phyloP scores from a whole-genome alignment of 1,284 basidiomycete species.

The Pisolithus thermaeus region DNA sequence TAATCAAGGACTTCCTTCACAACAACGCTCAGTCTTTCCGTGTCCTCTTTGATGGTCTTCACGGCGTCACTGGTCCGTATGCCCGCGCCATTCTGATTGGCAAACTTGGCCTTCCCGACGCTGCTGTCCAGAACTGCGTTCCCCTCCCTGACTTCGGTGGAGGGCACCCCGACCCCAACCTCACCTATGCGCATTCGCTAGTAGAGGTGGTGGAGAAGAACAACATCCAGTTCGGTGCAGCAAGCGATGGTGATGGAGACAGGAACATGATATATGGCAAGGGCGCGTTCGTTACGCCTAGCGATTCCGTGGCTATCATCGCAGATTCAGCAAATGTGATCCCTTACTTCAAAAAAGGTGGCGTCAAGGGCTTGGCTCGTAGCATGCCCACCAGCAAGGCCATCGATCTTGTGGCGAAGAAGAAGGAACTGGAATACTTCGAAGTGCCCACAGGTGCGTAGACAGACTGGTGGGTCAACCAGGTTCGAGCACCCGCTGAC shows the following conservation, averaged over 20 bases:
- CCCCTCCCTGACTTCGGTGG: constrained; percentile 95
- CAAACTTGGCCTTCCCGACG: constrained; percentile 74
- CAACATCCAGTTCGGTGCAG: constrained; percentile 90
- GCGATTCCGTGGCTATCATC: constrained; percentile 97
- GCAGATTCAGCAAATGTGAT: constrained; percentile 96
- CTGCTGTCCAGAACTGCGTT: constrained; percentile 86
- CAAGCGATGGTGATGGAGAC: constrained; percentile 96
- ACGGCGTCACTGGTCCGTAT: constrained; percentile 98
- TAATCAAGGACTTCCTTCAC: constrained; percentile 89
- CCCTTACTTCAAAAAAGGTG: constrained; percentile 91
- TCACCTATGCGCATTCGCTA: constrained; percentile 94
- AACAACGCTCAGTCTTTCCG: constrained; percentile 65
- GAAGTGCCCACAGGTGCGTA: constrained; percentile 88
- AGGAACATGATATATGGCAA: constrained; percentile 99
- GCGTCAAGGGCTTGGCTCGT: constrained; percentile 92
- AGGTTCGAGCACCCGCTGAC: constrained; percentile 2
- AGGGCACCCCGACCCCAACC: constrained; percentile 96
- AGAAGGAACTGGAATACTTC: constrained; percentile 90
- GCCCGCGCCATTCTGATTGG: constrained; percentile 86
- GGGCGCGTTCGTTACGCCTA: constrained; percentile 96
- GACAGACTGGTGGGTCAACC: no score
- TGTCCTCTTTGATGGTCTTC: constrained; percentile 93
- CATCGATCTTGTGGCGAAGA: constrained; percentile 94
- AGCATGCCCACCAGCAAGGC: constrained; percentile 98
- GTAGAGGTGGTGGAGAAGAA: constrained; percentile 89